phyloP scores from a whole-genome alignment of 345 rosid species.

The Noccaea caerulescens region DNA sequence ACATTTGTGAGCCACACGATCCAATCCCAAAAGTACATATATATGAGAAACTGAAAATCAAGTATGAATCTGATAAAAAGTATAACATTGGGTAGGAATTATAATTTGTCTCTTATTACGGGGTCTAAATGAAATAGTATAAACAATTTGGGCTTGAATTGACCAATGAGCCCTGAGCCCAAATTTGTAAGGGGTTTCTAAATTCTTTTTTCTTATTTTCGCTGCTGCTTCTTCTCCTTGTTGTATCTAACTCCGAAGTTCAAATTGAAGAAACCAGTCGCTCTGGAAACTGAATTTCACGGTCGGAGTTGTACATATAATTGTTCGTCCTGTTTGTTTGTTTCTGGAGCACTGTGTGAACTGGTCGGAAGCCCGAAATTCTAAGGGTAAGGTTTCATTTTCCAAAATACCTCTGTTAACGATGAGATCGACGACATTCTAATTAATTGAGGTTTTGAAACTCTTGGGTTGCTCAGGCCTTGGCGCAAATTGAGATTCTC shows the following conservation, averaged over 20 bases:
- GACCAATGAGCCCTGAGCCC: background rate
- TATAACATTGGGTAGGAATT: no score
- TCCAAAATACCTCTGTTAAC: background rate
- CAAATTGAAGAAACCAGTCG: background rate
- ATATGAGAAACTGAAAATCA: no score
- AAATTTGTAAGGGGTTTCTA: background rate
- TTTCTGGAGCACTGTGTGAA: slow-evolving; percentile 11
- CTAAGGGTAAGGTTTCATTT: slow-evolving; percentile 14
- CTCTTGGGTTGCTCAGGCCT: slow-evolving; percentile 2
- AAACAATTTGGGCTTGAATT: background rate
- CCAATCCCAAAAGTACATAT: no score
- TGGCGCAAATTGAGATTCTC: background rate
- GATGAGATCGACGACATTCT: slow-evolving; percentile 8
- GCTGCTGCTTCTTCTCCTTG: background rate
- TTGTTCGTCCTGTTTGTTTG: background rate
- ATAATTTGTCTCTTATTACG: no score
- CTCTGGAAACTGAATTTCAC: slow-evolving; percentile 8
- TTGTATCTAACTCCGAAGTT: background rate
- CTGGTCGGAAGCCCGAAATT: slow-evolving; percentile 4
- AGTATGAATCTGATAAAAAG: no score
- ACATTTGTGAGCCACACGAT: no score
- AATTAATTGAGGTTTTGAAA: slow-evolving; percentile 1
- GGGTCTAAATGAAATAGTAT: no score
- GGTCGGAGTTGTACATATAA: background rate
- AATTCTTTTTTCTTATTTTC: background rate